Evolutionary conservation across 371 early-diverging fungal genomes (phyloP), one percentile per base, ranked within the genome.

Genomic region (Apophysomyces sp.): DNA sequence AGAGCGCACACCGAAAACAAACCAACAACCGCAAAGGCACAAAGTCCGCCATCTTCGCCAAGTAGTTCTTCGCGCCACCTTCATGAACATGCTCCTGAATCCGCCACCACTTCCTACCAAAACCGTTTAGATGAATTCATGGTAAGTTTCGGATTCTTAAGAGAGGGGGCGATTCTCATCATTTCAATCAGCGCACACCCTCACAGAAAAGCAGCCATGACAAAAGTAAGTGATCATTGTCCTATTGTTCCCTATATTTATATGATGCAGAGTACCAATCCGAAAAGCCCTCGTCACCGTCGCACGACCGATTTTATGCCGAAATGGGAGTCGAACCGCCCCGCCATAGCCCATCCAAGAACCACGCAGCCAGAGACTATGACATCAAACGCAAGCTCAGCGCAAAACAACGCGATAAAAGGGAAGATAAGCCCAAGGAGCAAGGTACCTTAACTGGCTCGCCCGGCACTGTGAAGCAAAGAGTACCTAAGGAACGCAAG

Each of bases 401-500:
- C 37, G 55, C 71, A 12, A 84, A 80, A 39, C 69, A 81, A 57
- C 82, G 83, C 13, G 83, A 84, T 52, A 80, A 73, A 63, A 76
- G 74, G 40, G 77, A 82, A 26, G 74, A 78, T 53, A 76, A 76
- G 24, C 36, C 63, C 69, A 27, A 73, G 60, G 57, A 70, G 72
- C 41, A 80, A 71, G 66, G 59, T 28, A 60, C 72, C 12, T 59
- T 76, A 12, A 66, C 68, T 9, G 80, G 74, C 16, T 69, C 74
- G 7, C 81, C 81, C 2, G 77, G 76, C 4, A 76, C 77, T 5
- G 81, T 76, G 2, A 77, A 77, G 29, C 77, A 76, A 52, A 69
- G 79, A 21, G 77, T 77, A 0, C 72, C 72, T 31, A 83, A 80
- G 60, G 69, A 72, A 37, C 65, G 71, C 39, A 76, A 67, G 21